Evolutionary conservation across 345 rosid genomes (phyloP), one percentile per base, ranked within the genome.

Genomic region (Brassica rapa): DNA sequence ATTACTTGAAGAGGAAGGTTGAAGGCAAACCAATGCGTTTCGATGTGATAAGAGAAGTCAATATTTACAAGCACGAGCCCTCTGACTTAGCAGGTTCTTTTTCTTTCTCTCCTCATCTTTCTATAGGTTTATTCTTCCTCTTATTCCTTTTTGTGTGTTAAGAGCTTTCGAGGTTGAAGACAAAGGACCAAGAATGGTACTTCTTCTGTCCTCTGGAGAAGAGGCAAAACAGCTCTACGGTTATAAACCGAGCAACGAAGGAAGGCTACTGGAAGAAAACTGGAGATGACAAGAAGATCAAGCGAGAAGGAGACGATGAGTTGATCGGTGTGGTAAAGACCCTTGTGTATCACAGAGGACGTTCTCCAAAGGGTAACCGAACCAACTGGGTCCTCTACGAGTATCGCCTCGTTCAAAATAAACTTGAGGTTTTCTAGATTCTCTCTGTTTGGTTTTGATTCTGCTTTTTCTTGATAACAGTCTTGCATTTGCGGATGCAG

Each of bases 381-480:
- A 91, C 97, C 51, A 82, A 91, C 70, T 93, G 98, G 98, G 84
- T 90, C 21, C 89, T 91, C 88, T 91, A 93, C 19, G 97, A 93
- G 73, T 93, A 93, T 74, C 84, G 87, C 21, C 88, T 93, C 49
- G 83, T 79, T 75, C 87, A 86, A 15, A 82, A 64, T 70, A 61
- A 63, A 39, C 61, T 62, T 56, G 86, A 87, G 93, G 96, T 37
- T 1, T 0, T 5, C 5, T 23, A 64, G 35, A 35, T 35, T 8
- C 24, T 33, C 51, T 33, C 51, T 8, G 1, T 64, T 64, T 16
- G 8, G 8, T 8, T 32, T 63, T n/a, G 65, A 12, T 63, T 30
- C 25, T 15, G 1, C 29, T 15, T 12, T n/a, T 49, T 53, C 32
- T 51, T 56, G 30, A 32, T 32, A 32, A 62, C 41, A 46, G 6